Evolutionary conservation across 768 basidiomycete genomes (phyloP).

Genomic region (Amanita muscaria): DNA sequence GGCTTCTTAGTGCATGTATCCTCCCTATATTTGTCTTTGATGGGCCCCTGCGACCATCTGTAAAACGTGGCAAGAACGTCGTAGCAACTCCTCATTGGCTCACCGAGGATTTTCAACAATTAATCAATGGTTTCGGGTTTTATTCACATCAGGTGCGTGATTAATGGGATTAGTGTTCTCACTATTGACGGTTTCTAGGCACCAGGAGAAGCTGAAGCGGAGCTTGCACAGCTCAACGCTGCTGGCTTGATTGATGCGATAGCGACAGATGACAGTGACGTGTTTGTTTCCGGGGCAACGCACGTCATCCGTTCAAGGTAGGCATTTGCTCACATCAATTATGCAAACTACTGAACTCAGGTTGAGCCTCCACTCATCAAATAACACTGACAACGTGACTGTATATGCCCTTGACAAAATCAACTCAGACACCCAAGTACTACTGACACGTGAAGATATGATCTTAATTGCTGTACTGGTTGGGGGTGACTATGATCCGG

Average conservation of each 20-base stretch:
- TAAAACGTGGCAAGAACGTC: conserved; percentile 30
- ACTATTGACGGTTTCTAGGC: conserved; percentile 8
- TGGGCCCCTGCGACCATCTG: conserved; percentile 31
- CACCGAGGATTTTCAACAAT: conserved; percentile 15
- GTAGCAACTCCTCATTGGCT: conserved; percentile 21
- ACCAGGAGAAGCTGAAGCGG: conserved; percentile 15
- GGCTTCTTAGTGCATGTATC: conserved; percentile 27
- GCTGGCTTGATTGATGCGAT: conserved; percentile 4
- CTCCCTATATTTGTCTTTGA: conserved; percentile 43
- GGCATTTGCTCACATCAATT: not conserved
- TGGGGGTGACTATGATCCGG: conserved; percentile 1
- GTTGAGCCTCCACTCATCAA: not conserved
- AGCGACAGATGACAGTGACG: conserved; percentile 15
- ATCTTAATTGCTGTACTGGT: not conserved
- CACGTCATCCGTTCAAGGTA: conserved; percentile 8
- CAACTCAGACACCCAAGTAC: not conserved
- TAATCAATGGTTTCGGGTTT: conserved; percentile 36
- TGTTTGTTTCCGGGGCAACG: conserved; percentile 13
- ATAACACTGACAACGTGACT: not conserved
- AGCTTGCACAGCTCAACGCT: conserved; percentile 6
- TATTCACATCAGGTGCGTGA: conserved; percentile 20
- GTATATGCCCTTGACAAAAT: not conserved
- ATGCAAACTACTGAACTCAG: not conserved
- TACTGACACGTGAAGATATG: not conserved
- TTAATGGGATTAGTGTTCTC: not conserved